A percentile compares a stretch with the other conserved stretches of the same genome.
Conservation (phyloP, 73 alveolate species). For the Paramecium octaurelia region DNA sequence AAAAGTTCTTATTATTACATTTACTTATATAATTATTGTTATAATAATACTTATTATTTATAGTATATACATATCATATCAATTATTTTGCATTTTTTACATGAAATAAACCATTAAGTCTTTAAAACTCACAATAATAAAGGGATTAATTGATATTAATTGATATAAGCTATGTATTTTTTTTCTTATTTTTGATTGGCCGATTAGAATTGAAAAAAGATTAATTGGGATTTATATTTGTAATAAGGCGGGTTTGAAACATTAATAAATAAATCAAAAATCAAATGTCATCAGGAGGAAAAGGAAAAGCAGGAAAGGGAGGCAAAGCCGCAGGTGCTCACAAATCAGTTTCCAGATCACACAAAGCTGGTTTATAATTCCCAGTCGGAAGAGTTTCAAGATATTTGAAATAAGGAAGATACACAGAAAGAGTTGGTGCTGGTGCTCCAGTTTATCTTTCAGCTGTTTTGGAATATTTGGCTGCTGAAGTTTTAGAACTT, state of each 20-base stretch:
- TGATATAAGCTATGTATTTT: background rate
- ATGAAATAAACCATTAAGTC: background rate
- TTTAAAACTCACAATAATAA: background rate
- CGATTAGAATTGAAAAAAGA: background rate
- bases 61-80: background rate
- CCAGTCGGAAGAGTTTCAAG: conserved; percentile 89
- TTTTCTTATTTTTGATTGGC: background rate
- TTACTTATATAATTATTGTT: background rate
- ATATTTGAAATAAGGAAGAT: conserved; percentile 79
- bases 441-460: conserved; percentile 91
- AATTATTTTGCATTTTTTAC: background rate
- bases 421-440: conserved; percentile 89
- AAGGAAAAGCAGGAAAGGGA: conserved; percentile 84
- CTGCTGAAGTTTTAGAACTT: conserved; percentile 86
- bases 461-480: conserved; percentile 79
- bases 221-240: background rate
- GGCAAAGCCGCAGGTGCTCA: conserved; percentile 78
- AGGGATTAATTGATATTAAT: background rate
- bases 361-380: conserved; percentile 88
- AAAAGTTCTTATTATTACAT: background rate
- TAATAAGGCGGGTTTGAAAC: background rate
- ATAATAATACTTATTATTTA: background rate
- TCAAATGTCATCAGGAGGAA: conserved; percentile 65
- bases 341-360: conserved; percentile 70
- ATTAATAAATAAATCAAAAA: background rate